phyloP scores from a whole-genome alignment of 2,329 filamentous ascomycete species.

The Thielaviopsis punctulata region DNA sequence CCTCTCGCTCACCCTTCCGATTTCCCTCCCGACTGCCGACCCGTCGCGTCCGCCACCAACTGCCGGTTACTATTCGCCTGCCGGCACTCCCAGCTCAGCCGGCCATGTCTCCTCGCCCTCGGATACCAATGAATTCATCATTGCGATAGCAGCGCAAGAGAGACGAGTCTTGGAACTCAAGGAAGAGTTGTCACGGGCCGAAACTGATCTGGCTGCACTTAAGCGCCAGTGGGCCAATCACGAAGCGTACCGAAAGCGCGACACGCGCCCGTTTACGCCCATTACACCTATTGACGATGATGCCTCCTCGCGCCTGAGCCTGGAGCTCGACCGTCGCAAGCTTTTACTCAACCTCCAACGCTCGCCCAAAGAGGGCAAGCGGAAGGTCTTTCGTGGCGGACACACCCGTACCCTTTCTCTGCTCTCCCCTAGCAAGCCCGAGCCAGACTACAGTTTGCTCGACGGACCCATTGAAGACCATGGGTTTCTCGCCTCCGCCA shows the following conservation, averaged over 20 bases:
- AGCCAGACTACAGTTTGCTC: constrained; percentile 25
- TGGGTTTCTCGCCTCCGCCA: constrained; percentile 19
- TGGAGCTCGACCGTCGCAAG: constrained; percentile 59
- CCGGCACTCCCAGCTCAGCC: constrained; percentile 31
- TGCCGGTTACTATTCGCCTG: constrained; percentile 1
- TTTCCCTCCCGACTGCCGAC: constrained; percentile 34
- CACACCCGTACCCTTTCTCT: constrained; percentile 57
- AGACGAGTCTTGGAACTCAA: constrained; percentile 75
- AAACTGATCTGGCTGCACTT: constrained; percentile 54
- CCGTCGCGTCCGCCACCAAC: constrained; percentile 34
- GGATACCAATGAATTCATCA: constrained; percentile 56
- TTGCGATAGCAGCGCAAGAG: constrained; percentile 82
- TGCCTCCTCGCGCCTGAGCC: constrained; percentile 22
- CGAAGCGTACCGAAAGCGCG: constrained; percentile 60
- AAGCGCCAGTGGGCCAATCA: constrained; percentile 72
- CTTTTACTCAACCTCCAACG: constrained; percentile 39
- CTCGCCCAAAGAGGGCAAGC: constrained; percentile 26
- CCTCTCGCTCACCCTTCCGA: constrained; percentile 44
- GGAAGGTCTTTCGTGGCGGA: constrained; percentile 52
- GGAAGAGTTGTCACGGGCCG: constrained; percentile 74
- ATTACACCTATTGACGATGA: constrained; percentile 21
- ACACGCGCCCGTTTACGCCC: constrained; percentile 26
- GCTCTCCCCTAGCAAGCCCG: constrained; percentile 48
- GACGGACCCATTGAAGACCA: constrained; percentile 29
- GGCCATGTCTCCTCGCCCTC: constrained; percentile 21